Conservation (phyloP, 768 basidiomycete genomes). For the Boletus rufocinnamomeus region DNA sequence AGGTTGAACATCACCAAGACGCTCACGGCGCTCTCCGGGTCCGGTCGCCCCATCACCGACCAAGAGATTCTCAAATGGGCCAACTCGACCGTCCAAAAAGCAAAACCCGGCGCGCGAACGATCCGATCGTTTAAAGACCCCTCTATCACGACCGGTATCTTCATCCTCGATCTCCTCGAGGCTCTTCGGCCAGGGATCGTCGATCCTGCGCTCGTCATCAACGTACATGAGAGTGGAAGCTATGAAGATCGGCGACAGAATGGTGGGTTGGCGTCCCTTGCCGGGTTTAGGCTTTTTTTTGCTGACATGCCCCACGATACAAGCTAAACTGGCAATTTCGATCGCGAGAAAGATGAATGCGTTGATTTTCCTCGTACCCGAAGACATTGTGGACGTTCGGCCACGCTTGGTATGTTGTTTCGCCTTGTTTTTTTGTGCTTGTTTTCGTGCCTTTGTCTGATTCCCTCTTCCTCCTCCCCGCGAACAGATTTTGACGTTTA, state of each 20-base stretch:
- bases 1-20: constrained; percentile 92
- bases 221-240: constrained; percentile 57
- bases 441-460: not conserved
- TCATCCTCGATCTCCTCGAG: constrained; percentile 92
- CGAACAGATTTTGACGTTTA: constrained; percentile 87
- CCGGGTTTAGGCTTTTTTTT: too few relatives aligned
- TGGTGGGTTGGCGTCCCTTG: constrained; percentile 62
- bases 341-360: constrained; percentile 99
- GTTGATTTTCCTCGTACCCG: constrained; percentile 94
- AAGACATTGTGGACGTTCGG: constrained; percentile 94
- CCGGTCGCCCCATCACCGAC: constrained; percentile 86
- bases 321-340: constrained; percentile 98
- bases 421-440: not conserved
- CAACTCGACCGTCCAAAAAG: constrained; percentile 80
- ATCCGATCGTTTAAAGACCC: constrained; percentile 97
- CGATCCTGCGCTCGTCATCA: constrained; percentile 77
- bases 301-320: not conserved
- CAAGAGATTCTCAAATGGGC: constrained; percentile 97
- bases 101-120: constrained; percentile 54
- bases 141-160: constrained; percentile 81
- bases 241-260: constrained; percentile 94
- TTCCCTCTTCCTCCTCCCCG: not conserved
- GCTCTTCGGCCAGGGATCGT: constrained; percentile 93
- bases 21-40: constrained; percentile 65
- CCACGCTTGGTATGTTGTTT: constrained; percentile 81